A percentile compares a stretch with the other conserved stretches of the same genome.
Evolutionary conservation across 106 monocot species (phyloP).

Genomic region (Gastrodia elata): DNA sequence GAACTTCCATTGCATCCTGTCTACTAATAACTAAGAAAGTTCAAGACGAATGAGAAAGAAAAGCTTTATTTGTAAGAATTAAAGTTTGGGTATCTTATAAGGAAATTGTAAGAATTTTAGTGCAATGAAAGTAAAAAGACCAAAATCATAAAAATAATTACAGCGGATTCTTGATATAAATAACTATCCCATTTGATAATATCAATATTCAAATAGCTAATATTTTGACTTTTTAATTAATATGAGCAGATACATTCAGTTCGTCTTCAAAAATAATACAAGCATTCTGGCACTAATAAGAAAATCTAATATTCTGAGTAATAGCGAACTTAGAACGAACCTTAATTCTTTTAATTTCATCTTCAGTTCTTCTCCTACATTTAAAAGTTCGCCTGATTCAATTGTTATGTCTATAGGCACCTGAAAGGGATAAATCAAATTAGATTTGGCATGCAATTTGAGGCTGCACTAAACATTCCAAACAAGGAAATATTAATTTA

Average conservation of each 20-base stretch:
- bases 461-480: not conserved
- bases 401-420: conserved; percentile 38
- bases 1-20: too few relatives aligned
- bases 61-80: too few relatives aligned
- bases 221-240: not conserved
- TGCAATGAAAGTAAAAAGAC: too few relatives aligned
- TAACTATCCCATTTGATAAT: not conserved
- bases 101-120: too few relatives aligned
- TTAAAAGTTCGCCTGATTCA: conserved; percentile 31
- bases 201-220: not conserved
- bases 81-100: too few relatives aligned
- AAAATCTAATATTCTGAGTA: not conserved
- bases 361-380: conserved; percentile 33
- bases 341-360: conserved; percentile 40
- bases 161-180: not conserved
- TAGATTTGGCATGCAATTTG: not conserved
- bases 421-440: conserved; percentile 23
- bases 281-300: not conserved
- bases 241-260: not conserved
- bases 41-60: too few relatives aligned
- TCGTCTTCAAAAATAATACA: not conserved
- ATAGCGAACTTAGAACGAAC: conserved; percentile 16
- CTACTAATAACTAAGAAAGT: too few relatives aligned
- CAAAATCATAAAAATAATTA: too few relatives aligned
- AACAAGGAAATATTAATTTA: not conserved